Base-by-base conservation (phyloP, 1,139 yeast species). In the Meyerozyma elateridarum region DNA sequence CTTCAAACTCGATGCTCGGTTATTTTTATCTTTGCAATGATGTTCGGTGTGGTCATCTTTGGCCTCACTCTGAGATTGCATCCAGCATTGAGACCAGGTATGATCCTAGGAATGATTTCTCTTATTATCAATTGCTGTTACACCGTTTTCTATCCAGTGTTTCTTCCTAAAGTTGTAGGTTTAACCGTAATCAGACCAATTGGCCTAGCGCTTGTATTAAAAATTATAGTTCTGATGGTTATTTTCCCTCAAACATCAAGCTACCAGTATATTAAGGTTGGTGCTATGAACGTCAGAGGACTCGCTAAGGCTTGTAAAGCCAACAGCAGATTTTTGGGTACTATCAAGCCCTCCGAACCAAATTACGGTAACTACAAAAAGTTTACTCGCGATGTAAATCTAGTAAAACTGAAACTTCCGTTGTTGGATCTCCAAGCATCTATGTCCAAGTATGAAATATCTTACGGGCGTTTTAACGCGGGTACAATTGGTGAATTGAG, bases 211-310 rank as follows among this genome's bases (percentile, higher is more conserved):
- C 41, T 52, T 28, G 54, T 51, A 1, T 21, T 53, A 8, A 48
- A 46, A 18, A 35, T 57, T 4, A 30, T 52, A 1, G 33, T 44
- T 2, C 27, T 56, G 2, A 20, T 49, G 2, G 16, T 61, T 3
- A 40, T 62, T 1, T 62, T 54, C 36, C 70, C 70, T 1, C 42
- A 46, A n/a, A 54, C 67, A 4, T 49, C 68, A 4, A 52, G 47
- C 30, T 49, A 32, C 38, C 43, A 38, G 20, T 58, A 48, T 34
- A 44, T 59, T 21, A 37, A 40, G 6, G 57, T 54, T 2, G 33
- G 44, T 9, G 27, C 39, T 2, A 45, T 40, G 6, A 36, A 49
- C 4, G 33, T 59, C 19, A 36, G 37, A 17, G 39, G 35, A 2
- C 37, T 60, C 5, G 36, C 39, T 15, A 36, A 30, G 2, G 45